phyloP scores from a whole-genome alignment of 2,329 filamentous ascomycete species.

The Mycogone perniciosa region DNA sequence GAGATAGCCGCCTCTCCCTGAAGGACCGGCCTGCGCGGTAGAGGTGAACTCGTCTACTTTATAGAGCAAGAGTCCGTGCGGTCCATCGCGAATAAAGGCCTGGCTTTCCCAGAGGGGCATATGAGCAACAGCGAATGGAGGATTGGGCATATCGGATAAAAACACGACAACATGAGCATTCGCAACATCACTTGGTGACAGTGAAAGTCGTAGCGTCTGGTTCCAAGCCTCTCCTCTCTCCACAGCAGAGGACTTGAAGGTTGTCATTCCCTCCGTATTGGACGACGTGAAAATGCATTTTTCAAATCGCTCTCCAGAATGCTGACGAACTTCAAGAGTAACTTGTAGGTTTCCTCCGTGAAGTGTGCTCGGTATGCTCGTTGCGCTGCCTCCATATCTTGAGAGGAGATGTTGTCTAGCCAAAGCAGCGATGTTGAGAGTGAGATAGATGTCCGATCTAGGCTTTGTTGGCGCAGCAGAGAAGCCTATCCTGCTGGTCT shows the following conservation, averaged over 20 bases:
- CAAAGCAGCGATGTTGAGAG: constrained; percentile 71
- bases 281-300: constrained; percentile 83
- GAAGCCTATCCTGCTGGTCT: constrained; percentile 87
- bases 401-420: constrained; percentile 67
- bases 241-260: constrained; percentile 79
- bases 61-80: constrained; percentile 76
- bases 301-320: constrained; percentile 74
- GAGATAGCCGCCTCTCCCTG: constrained; percentile 81
- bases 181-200: constrained; percentile 73
- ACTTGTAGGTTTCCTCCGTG: constrained; percentile 74
- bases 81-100: constrained; percentile 81
- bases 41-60: constrained; percentile 88
- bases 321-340: constrained; percentile 78
- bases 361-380: constrained; percentile 56
- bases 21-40: constrained; percentile 50
- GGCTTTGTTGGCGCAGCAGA: constrained; percentile 83
- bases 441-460: constrained; percentile 92
- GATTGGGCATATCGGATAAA: constrained; percentile 75
- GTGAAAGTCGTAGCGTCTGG: constrained; percentile 74
- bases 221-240: constrained; percentile 80
- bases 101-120: constrained; percentile 90
- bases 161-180: constrained; percentile 85
- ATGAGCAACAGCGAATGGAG: constrained; percentile 86
- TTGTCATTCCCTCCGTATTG: constrained; percentile 70
- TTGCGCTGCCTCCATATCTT: constrained; percentile 65